Percentiles rank a stretch among this genome's conserved stretches.
phyloP scores from a whole-genome alignment of 2,329 filamentous ascomycete species.

The Trichoderma afroharzianum region DNA sequence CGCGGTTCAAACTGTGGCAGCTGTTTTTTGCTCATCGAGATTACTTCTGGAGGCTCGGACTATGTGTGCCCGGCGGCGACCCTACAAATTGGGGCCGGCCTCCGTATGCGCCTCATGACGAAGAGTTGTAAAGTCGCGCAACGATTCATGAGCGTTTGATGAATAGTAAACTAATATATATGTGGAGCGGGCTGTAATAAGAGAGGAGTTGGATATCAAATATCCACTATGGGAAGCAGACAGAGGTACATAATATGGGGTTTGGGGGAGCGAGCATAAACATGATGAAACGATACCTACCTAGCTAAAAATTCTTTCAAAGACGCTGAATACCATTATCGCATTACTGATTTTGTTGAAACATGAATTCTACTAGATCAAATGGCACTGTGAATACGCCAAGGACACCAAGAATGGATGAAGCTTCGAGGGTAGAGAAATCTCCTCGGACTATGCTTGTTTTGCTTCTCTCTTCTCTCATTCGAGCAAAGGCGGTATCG shows the following conservation, averaged over 20 bases:
- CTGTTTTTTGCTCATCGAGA: slow-evolving; percentile 90
- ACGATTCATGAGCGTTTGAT: background rate
- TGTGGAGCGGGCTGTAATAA: background rate
- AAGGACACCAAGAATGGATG: background rate
- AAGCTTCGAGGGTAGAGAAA: background rate
- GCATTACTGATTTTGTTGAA: background rate
- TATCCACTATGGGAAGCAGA: background rate
- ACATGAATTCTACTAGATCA: background rate
- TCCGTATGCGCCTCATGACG: slow-evolving; percentile 25
- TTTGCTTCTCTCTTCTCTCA: background rate
- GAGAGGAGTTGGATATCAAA: background rate
- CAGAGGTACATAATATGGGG: background rate
- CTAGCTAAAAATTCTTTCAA: background rate
- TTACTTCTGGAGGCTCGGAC: slow-evolving; percentile 90
- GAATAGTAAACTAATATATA: background rate
- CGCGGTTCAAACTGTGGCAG: slow-evolving; percentile 76
- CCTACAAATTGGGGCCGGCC: slow-evolving; percentile 62
- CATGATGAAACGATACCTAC: background rate
- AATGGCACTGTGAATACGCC: background rate
- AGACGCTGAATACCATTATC: background rate
- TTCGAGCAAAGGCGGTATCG: background rate
- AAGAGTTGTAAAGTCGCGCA: background rate
- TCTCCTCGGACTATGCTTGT: background rate
- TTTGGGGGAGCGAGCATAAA: background rate
- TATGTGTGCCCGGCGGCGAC: slow-evolving; percentile 81